These are phyloP conservation scores for Nemania abortiva DNA, from an alignment of 2,329 filamentous ascomycete species.

Conservation along the genomic window DNA sequence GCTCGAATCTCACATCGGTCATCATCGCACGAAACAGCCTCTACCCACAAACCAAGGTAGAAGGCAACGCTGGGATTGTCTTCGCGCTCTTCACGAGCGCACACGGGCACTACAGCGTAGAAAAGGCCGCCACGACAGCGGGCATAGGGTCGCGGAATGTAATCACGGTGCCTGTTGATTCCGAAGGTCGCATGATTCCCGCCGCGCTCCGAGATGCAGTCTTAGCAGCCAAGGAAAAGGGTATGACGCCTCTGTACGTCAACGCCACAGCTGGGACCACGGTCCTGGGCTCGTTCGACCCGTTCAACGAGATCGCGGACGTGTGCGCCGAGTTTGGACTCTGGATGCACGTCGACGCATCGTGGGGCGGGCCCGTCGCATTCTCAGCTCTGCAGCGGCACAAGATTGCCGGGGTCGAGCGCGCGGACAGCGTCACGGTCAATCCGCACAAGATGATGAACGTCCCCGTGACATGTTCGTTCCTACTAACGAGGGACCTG, in stretches of 20 bases:
- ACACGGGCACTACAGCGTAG: constrained; percentile 94
- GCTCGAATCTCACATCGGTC: constrained; percentile 77
- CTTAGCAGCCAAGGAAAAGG: constrained; percentile 69
- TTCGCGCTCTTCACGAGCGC: constrained; percentile 90
- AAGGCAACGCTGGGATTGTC: constrained; percentile 73
- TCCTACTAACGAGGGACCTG: constrained; percentile 83
- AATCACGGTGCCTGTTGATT: constrained; percentile 79
- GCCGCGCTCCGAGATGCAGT: constrained; percentile 73
- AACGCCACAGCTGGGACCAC: constrained; percentile 97
- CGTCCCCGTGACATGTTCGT: constrained; percentile 89
- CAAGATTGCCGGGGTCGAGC: constrained; percentile 77
- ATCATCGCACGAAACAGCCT: constrained; percentile 86
- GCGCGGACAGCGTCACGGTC: constrained; percentile 85
- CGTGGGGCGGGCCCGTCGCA: constrained; percentile 87
- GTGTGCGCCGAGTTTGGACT: constrained; percentile 79
- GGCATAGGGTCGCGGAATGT: constrained; percentile 84
- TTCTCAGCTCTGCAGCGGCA: constrained; percentile 74
- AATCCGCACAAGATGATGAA: constrained; percentile 99
- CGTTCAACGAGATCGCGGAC: constrained; percentile 75
- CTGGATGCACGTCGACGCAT: constrained; percentile 94
- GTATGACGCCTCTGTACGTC: constrained; percentile 90
- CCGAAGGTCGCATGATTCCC: constrained; percentile 76
- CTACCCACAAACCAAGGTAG: constrained; percentile 80
- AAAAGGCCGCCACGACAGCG: constrained; percentile 92
- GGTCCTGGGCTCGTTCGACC: constrained; percentile 89